Conservation (phyloP, 306 rosid genomes). For the Lupinus albus region DNA sequence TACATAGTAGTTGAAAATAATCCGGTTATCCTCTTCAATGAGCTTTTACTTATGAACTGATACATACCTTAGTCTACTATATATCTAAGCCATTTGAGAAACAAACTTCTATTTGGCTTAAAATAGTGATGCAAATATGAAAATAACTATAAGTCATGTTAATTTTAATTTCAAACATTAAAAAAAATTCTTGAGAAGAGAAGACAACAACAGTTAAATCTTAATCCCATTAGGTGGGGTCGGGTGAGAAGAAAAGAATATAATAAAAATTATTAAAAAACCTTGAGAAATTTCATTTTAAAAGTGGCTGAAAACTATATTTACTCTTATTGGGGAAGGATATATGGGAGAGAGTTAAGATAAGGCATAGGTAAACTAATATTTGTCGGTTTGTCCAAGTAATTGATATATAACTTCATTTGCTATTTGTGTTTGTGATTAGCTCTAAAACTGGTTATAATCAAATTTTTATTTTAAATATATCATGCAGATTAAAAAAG, state of each 20-base stretch:
- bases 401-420: constrained; percentile 21
- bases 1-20: not conserved
- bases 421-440: constrained; percentile 20
- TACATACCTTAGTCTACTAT: constrained; percentile 6
- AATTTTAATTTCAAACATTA: too few relatives aligned
- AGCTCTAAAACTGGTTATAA: constrained; percentile 38
- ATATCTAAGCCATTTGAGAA: not conserved
- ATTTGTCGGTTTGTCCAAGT: constrained; percentile 5
- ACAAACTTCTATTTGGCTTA: not conserved
- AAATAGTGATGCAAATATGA: not conserved
- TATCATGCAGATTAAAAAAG: constrained; percentile 74
- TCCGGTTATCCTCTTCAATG: constrained; percentile 26
- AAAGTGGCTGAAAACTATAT: too few relatives aligned
- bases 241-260: too few relatives aligned
- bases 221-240: too few relatives aligned
- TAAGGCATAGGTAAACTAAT: not conserved
- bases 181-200: too few relatives aligned
- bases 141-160: too few relatives aligned
- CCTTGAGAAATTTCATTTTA: too few relatives aligned
- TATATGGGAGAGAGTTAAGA: too few relatives aligned
- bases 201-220: too few relatives aligned
- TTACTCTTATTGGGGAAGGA: too few relatives aligned
- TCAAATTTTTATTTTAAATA: constrained; percentile 31
- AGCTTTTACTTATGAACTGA: constrained; percentile 2
- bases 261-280: too few relatives aligned